These are phyloP conservation scores for Thelonectria olida DNA, from an alignment of 2,329 filamentous ascomycete genomes.

Conservation along the genomic window DNA sequence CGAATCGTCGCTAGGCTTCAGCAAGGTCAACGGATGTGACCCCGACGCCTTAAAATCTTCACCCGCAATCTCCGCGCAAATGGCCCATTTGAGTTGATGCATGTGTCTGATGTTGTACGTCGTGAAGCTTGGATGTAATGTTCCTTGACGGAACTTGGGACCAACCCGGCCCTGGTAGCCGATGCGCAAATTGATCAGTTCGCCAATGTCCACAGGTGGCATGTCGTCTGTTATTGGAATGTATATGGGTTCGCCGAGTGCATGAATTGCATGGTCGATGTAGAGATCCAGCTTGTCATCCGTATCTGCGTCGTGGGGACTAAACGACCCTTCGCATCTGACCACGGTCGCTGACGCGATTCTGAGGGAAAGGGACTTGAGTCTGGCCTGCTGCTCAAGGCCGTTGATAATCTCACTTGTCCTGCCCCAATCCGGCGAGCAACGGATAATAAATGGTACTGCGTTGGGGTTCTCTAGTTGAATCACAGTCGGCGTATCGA, in stretches of 20 bases:
- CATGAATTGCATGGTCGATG: neutral
- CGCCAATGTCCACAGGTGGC: constrained; percentile 15
- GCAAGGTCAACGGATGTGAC: neutral
- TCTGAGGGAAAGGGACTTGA: constrained; percentile 21
- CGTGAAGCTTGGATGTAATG: constrained; percentile 30
- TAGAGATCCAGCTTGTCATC: constrained; percentile 8
- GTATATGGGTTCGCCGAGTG: neutral
- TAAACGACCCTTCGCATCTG: constrained; percentile 12
- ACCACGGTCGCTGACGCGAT: constrained; percentile 15
- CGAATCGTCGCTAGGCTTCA: constrained; percentile 6
- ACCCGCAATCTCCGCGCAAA: neutral
- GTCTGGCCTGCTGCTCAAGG: constrained; percentile 15
- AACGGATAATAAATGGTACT: constrained; percentile 33
- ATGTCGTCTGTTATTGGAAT: constrained; percentile 13
- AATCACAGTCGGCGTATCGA: constrained; percentile 40
- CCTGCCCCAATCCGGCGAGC: constrained; percentile 19
- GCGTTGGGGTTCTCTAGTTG: constrained; percentile 40
- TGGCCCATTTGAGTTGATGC: constrained; percentile 33
- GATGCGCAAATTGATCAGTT: constrained; percentile 13
- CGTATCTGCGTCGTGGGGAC: neutral
- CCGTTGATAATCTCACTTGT: constrained; percentile 29
- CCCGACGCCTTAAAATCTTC: neutral
- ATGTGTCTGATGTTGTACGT: constrained; percentile 40
- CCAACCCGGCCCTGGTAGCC: neutral
- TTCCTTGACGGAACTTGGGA: neutral